Evolutionary conservation across 306 rosid species (phyloP).

Genomic region (Vachellia pachyceras): DNA sequence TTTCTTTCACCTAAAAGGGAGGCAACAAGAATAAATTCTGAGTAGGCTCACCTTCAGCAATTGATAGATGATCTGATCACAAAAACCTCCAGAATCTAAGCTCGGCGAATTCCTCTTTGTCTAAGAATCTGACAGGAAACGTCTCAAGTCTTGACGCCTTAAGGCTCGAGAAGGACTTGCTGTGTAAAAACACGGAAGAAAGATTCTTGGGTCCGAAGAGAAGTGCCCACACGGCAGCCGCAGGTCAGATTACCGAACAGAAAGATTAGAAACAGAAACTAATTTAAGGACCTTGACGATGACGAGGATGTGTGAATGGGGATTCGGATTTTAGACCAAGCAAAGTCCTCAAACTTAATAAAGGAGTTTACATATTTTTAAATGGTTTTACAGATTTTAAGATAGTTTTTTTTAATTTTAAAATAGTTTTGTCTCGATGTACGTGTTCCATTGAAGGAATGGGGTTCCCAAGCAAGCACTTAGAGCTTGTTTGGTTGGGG

Average conservation of each 20-base stretch:
- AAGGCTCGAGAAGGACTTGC: no score
- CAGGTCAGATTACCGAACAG: slow-evolving; percentile 44
- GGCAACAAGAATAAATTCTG: neutral
- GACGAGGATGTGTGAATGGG: slow-evolving; percentile 28
- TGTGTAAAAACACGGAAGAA: slow-evolving; percentile 15
- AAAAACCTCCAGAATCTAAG: slow-evolving; percentile 10
- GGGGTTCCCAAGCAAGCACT: no score
- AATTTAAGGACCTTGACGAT: neutral
- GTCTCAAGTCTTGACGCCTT: no score
- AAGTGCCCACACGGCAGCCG: slow-evolving; percentile 62
- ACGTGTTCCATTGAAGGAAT: no score
- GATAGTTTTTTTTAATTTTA: no score
- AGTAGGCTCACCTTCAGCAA: slow-evolving; percentile 43
- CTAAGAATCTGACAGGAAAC: slow-evolving; percentile 14
- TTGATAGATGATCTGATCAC: slow-evolving; percentile 34
- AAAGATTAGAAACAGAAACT: neutral
- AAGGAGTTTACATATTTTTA: no score
- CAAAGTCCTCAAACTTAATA: no score
- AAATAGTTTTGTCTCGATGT: no score
- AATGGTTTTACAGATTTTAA: no score
- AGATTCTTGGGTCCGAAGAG: neutral
- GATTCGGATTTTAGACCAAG: slow-evolving; percentile 25
- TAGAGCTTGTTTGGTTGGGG: no score
- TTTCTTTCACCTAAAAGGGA: neutral
- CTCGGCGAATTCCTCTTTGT: slow-evolving; percentile 1